Base-by-base conservation (phyloP, 1,139 yeast genomes). In the Blastobotrys apis region DNA sequence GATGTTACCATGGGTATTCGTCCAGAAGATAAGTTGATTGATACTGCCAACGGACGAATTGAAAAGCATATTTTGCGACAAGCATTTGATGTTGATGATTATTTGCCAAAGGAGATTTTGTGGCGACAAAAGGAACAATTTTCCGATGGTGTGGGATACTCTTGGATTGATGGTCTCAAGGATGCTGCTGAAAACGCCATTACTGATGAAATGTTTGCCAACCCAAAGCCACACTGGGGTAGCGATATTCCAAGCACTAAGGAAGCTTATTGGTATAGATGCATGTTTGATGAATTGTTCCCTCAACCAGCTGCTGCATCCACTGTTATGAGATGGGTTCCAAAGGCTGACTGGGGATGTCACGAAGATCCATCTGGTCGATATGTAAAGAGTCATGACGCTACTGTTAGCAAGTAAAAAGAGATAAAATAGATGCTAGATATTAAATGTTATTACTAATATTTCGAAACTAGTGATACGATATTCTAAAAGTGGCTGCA, bases 101-200 rank as follows among this genome's bases (percentile, higher is more conserved):
- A 92, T 76, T 77, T 92, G 66, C 99, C 98, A 53, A 79, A 84
- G 49, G 97, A 92, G 72, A 92, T 92, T 63, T 75, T 92, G 64
- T 92, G 97, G 97, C 85, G 99, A 78, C 99, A 92, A 75, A 92
- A 92, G 81, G 98, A 92, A 73, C 99, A 92, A 73, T 92, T 92
- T 72, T 85, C 96, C 45, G 99, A 92, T 62, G 99, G 99, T 71
- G 99, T 92, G 50, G 99, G 99, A 51, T 92, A 92, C 77, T 87
- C 97, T 16, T 92, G 99, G 99, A 94, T 92, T 62, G 99, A 92
- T 67, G 90, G 95, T 42, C 79, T 92, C 65, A 92, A 92, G 77
- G 98, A 92, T 55, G 78, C 94, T 43, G 97, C 98, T 50, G 95
- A 88, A 67, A 76, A 76, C 57, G 77, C 78, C 51, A 85, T 92